phyloP scores from a whole-genome alignment of 805 yeast species.

The Trichomonascus vanleenenianus region DNA sequence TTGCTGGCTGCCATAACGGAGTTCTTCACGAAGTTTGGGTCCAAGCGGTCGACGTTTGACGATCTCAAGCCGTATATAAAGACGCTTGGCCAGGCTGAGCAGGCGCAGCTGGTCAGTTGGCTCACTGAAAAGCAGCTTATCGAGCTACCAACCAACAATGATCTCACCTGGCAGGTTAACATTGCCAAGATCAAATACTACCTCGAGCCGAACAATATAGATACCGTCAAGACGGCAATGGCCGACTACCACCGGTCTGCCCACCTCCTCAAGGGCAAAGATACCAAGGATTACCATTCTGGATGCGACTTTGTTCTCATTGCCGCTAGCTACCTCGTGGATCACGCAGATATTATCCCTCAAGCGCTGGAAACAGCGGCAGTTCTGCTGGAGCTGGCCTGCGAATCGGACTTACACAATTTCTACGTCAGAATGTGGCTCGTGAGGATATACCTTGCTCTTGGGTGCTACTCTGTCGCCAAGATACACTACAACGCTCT shows the following conservation, averaged over 20 bases:
- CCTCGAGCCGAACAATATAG: constrained; percentile 12
- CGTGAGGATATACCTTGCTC: constrained; percentile 47
- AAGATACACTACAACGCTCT: constrained; percentile 44
- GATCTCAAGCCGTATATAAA: constrained; percentile 42
- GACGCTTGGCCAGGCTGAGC: background rate
- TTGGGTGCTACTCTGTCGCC: constrained; percentile 51
- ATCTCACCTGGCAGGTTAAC: constrained; percentile 30
- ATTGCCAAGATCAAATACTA: constrained; percentile 41
- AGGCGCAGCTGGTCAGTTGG: constrained; percentile 1
- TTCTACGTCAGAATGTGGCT: constrained; percentile 68
- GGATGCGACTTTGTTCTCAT: constrained; percentile 61
- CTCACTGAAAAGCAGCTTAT: constrained; percentile 5
- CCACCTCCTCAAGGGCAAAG: constrained; percentile 32
- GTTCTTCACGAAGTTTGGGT: constrained; percentile 41
- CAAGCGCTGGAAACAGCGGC: constrained; percentile 35
- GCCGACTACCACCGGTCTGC: constrained; percentile 34
- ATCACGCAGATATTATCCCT: constrained; percentile 16
- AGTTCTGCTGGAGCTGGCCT: constrained; percentile 50
- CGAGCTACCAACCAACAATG: constrained; percentile 4
- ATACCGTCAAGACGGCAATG: constrained; percentile 28
- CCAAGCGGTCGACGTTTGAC: constrained; percentile 56
- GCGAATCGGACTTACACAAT: constrained; percentile 56
- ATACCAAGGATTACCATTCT: constrained; percentile 60
- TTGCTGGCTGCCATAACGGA: constrained; percentile 18
- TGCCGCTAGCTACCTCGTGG: constrained; percentile 36